Conservation (phyloP, 306 rosid genomes). For the Cicer pinnatifidum region DNA sequence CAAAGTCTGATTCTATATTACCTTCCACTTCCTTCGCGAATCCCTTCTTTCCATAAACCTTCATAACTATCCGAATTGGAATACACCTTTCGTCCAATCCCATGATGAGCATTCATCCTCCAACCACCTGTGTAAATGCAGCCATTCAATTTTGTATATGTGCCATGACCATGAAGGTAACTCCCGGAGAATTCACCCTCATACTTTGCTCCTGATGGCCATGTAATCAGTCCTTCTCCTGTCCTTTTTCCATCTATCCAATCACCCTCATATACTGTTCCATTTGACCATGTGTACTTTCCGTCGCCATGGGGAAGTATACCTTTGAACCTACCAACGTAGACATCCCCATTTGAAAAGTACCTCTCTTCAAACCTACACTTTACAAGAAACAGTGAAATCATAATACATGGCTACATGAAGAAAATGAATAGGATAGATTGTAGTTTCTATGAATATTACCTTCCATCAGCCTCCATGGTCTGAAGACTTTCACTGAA, state of each 20-base stretch:
- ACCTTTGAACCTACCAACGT: slow-evolving; percentile 63
- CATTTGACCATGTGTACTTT: slow-evolving; percentile 80
- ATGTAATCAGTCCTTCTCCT: slow-evolving; percentile 71
- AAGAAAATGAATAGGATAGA: slow-evolving; percentile 21
- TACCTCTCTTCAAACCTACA: slow-evolving; percentile 60
- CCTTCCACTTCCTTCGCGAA: slow-evolving; percentile 78
- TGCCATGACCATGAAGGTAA: slow-evolving; percentile 84
- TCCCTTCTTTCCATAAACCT: slow-evolving; percentile 95
- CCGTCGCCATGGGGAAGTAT: slow-evolving; percentile 79
- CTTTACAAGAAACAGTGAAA: slow-evolving; percentile 32
- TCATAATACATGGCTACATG: slow-evolving; percentile 23
- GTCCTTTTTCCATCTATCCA: slow-evolving; percentile 87
- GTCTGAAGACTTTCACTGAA: slow-evolving; percentile 26
- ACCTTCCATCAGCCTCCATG: slow-evolving; percentile 71
- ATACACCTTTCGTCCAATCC: slow-evolving; percentile 73
- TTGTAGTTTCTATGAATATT: slow-evolving; percentile 36
- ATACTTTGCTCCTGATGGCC: slow-evolving; percentile 78
- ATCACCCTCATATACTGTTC: slow-evolving; percentile 82
- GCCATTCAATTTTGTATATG: slow-evolving; percentile 54
- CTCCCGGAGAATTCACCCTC: slow-evolving; percentile 91
- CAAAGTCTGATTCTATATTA: no score
- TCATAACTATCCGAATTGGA: slow-evolving; percentile 73
- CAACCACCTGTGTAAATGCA: slow-evolving; percentile 71
- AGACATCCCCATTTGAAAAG: slow-evolving; percentile 74
- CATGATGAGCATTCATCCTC: slow-evolving; percentile 90